phyloP scores from a whole-genome alignment of 805 yeast genomes.

The Candida pseudoglaebosa region DNA sequence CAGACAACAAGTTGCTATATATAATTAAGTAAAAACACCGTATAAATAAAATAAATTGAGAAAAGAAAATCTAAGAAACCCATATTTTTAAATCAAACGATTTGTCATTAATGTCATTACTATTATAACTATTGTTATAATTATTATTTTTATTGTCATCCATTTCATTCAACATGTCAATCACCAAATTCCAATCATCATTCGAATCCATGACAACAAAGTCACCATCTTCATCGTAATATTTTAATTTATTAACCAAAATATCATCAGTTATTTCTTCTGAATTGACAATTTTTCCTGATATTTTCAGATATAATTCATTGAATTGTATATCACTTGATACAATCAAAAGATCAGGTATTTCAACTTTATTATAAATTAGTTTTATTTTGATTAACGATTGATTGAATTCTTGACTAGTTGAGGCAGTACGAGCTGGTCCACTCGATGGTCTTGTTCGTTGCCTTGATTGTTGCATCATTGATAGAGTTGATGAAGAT shows the following conservation, averaged over 20 bases:
- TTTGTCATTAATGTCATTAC: conserved; percentile 10
- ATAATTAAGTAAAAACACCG: too few species aligned
- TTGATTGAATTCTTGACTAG: conserved; percentile 10
- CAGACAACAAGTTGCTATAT: background rate
- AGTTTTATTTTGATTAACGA: conserved; percentile 21
- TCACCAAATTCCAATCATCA: conserved; percentile 86
- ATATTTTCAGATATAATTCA: conserved; percentile 64
- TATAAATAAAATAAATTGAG: too few species aligned
- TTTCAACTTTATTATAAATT: conserved; percentile 29
- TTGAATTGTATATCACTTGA: conserved; percentile 29
- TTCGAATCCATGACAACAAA: conserved; percentile 77
- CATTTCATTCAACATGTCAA: conserved; percentile 50
- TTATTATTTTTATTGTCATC: conserved; percentile 13
- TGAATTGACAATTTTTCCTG: conserved; percentile 44
- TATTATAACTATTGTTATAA: conserved; percentile 10
- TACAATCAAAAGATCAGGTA: conserved; percentile 25
- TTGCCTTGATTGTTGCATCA: conserved; percentile 34
- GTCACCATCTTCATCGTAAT: conserved; percentile 95
- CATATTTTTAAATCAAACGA: conserved; percentile 32
- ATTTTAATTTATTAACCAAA: conserved; percentile 54
- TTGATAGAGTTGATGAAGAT: conserved; percentile 39
- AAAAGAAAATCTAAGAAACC: conserved; percentile 27
- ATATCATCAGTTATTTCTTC: conserved; percentile 55
- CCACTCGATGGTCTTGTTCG: conserved; percentile 17
- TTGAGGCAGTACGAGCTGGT: conserved; percentile 5